Percentiles rank a stretch among this genome's conserved stretches.
Evolutionary conservation across 73 alveolate species (phyloP).

Genomic region (Blepharisma stoltei): DNA sequence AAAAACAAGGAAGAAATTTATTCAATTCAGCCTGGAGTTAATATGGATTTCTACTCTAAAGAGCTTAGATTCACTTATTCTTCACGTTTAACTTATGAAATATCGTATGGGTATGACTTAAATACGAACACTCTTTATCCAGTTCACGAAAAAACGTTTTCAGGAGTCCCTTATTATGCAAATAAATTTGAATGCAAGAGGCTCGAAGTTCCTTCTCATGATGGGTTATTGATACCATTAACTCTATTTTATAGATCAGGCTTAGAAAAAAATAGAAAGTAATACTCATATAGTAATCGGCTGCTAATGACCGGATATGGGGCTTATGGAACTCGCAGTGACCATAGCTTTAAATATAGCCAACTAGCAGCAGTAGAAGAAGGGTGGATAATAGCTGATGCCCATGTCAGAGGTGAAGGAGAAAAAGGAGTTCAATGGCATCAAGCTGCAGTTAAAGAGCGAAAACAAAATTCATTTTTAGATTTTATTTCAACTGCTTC

Average conservation of each 20-base stretch:
- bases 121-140: slow-evolving; percentile 31
- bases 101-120: slow-evolving; percentile 56
- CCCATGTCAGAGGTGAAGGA: slow-evolving; percentile 91
- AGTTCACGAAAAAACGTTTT: slow-evolving; percentile 45
- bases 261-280: slow-evolving; percentile 39
- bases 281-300: slow-evolving; percentile 6
- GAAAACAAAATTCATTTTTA: slow-evolving; percentile 54
- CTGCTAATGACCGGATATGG: slow-evolving; percentile 67
- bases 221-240: slow-evolving; percentile 77
- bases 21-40: slow-evolving; percentile 69
- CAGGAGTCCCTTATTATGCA: slow-evolving; percentile 64
- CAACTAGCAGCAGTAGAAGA: slow-evolving; percentile 73
- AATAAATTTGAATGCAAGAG: slow-evolving; percentile 55
- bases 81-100: slow-evolving; percentile 65
- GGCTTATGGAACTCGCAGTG: slow-evolving; percentile 74
- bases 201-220: slow-evolving; percentile 66
- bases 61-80: slow-evolving; percentile 53
- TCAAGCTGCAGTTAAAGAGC: slow-evolving; percentile 60
- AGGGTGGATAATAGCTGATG: slow-evolving; percentile 82
- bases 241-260: slow-evolving; percentile 54
- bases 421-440: slow-evolving; percentile 89
- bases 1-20: slow-evolving; percentile 45
- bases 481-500: slow-evolving; percentile 74
- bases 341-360: slow-evolving; percentile 57
- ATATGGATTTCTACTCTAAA: slow-evolving; percentile 55